Percentiles rank a stretch among this genome's conserved stretches.
Conservation (phyloP, 108 stramenopile species). For the Cyclotella atomus region DNA sequence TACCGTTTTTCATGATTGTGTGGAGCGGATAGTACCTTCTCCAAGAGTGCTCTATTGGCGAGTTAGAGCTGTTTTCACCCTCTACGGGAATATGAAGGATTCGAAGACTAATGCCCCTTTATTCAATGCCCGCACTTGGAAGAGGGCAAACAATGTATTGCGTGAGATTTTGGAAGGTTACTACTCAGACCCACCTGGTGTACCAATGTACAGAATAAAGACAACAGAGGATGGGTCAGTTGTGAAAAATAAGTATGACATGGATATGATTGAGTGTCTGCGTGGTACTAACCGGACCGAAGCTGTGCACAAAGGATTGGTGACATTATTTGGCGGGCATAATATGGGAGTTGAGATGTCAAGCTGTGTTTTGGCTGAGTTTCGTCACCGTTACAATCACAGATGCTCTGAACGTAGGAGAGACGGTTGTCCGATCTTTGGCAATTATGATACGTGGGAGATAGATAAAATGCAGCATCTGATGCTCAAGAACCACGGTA, state of each 20-base stretch:
- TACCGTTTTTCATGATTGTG: neutral
- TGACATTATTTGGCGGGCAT: constrained; percentile 29
- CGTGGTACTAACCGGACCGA: constrained; percentile 36
- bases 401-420: constrained; percentile 11
- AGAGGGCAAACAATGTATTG: constrained; percentile 43
- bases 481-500: constrained; percentile 14
- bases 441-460: constrained; percentile 32
- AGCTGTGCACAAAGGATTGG: constrained; percentile 30
- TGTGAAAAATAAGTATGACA: constrained; percentile 17
- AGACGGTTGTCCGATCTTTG: constrained; percentile 26
- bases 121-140: constrained; percentile 41
- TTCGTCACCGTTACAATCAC: constrained; percentile 35
- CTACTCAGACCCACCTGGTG: constrained; percentile 46
- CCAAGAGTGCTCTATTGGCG: constrained; percentile 34
- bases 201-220: constrained; percentile 15
- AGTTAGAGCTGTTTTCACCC: constrained; percentile 38
- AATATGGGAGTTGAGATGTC: constrained; percentile 29
- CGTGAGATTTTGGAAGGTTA: constrained; percentile 31
- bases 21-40: constrained; percentile 8
- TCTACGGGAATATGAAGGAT: constrained; percentile 24
- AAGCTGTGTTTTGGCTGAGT: constrained; percentile 17
- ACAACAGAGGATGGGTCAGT: constrained; percentile 11
- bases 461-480: constrained; percentile 36
- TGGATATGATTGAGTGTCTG: constrained; percentile 32
- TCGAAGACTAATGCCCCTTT: constrained; percentile 26